Base-by-base conservation (phyloP, 352 stramenopile genomes). In the Globisporangium polare region DNA sequence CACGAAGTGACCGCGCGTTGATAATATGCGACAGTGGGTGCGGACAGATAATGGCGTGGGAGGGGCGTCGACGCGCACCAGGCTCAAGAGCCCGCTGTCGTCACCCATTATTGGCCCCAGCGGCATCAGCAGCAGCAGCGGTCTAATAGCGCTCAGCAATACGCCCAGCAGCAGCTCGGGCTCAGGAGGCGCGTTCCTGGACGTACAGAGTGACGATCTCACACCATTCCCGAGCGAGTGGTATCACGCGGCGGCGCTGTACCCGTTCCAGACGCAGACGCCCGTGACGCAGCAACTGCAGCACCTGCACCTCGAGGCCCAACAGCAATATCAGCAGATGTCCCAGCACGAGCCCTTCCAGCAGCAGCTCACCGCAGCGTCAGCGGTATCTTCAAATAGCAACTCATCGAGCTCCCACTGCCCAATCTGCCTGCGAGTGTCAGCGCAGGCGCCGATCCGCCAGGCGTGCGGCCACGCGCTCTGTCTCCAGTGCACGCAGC, bases 401-500 rank as follows among this genome's bases (percentile, higher is more conserved):
- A 35, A 26, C 49, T 13, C n/a, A 2, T 26, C 43, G 39, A 31
- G 41, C 20, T 68, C 74, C 52, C 53, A 69, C 51, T 87, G 77
- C 7, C 75, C 77, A 39, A 77, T 87, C 52, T 87, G 75, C 42
- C 69, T 87, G 20, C 71, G 66, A 8, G 49, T 56, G 24, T 27
- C 67, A 20, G 73, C 65, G 37, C 73, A 80, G 63, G 60, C 72
- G 20, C 71, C 77, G 17, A 61, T 78, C 43, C 77, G 65, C 4
- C 77, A 86, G 53, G 63, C 75, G n/a, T 86, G 77, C 46, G 77
- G 77, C 15, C 77, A 86, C 52, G 73, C 77, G 9, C 66, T 86
- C 33, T 86, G 77, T 39, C 58, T 74, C 42, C 67, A 74, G 7
- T 87, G 77, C 64, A 74, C 78, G 53, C 77, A 82, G 43, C 77